Percentiles rank a stretch among this genome's conserved stretches.
Evolutionary conservation across 257 asterid species (phyloP).

Genomic region (Forsythia viridissima): DNA sequence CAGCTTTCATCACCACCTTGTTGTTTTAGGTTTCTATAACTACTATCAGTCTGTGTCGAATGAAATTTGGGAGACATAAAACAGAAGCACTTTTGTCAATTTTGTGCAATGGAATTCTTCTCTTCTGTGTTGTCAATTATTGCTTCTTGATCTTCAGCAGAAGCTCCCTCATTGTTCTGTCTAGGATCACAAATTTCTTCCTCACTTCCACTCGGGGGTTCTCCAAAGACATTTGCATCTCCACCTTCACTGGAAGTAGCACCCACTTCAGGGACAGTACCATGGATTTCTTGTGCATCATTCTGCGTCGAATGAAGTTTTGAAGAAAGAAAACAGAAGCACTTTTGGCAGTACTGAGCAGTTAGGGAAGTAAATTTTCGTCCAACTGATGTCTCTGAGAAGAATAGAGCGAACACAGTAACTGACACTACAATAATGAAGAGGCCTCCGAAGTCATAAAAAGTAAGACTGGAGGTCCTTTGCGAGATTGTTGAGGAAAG

Average conservation of each 20-base stretch:
- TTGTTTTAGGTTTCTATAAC: too few species aligned
- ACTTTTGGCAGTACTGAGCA: neutral
- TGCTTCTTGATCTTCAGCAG: neutral
- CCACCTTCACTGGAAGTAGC: neutral
- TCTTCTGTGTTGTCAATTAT: neutral
- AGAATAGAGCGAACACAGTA: conserved; percentile 23
- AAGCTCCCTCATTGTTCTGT: neutral
- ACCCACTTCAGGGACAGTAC: neutral
- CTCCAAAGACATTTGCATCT: neutral
- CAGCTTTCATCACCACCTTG: too few species aligned
- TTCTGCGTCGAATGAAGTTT: neutral
- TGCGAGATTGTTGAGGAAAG: conserved; percentile 19
- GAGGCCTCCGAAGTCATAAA: conserved; percentile 46
- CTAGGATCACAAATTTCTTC: neutral
- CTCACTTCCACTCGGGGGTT: neutral
- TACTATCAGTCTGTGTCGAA: too few species aligned
- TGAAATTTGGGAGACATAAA: too few species aligned
- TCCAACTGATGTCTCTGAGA: conserved; percentile 17
- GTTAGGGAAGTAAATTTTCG: neutral
- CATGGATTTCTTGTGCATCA: neutral
- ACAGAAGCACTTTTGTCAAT: neutral
- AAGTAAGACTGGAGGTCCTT: conserved; percentile 12
- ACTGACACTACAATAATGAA: conserved; percentile 33
- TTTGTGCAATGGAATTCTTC: neutral
- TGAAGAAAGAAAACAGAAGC: neutral